Evolutionary conservation across 805 yeast species (phyloP), one percentile per base, ranked within the genome.

Genomic region (Lipomyces sp.): DNA sequence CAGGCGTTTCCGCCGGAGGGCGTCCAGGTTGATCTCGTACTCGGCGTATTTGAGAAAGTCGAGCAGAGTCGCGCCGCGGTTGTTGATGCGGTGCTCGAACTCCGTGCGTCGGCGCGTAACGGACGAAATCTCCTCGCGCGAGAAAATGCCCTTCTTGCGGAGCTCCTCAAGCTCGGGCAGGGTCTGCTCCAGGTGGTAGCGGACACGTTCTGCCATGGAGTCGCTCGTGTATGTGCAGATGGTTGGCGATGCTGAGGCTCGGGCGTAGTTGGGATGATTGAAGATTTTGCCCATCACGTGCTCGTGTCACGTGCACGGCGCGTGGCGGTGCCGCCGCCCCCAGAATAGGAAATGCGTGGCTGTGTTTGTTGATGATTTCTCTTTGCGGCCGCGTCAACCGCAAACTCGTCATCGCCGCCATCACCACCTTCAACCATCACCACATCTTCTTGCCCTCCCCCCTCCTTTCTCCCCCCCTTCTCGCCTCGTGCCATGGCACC

Each of bases 101-200:
- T 90, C 97, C 0, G 97, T 91, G 71, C 98, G 79, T 65, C 89
- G 80, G 70, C 93, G 83, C 88, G 91, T 87, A 47, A 93, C 84
- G 73, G 78, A 76, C 36, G 83, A 81, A 58, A 89, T 81, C 69
- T 93, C 98, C 60, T 38, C 19, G 61, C 85, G 85, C 37, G 81
- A 83, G 67, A 93, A 93, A 4, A 93, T 74, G 2, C 89, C 89
- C 63, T 86, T 84, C 50, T 79, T 79, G 52, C 83, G 81, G 31
- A 93, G 77, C 63, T 91, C 98, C 63, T 90, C 91, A 47, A 93
- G 75, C 68, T 93, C 99, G 0, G 96, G 95, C 63, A 90, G 89
- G 4, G 89, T 79, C 72, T 75, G 81, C 62, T 81, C 84, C 61
- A 81, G 63, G 53, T 75, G 77, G 63, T 74, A 79, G 61, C 84